Evolutionary conservation across 1,139 yeast species (phyloP), one percentile per base, ranked within the genome.

Genomic region (Ogataea hybrid): DNA sequence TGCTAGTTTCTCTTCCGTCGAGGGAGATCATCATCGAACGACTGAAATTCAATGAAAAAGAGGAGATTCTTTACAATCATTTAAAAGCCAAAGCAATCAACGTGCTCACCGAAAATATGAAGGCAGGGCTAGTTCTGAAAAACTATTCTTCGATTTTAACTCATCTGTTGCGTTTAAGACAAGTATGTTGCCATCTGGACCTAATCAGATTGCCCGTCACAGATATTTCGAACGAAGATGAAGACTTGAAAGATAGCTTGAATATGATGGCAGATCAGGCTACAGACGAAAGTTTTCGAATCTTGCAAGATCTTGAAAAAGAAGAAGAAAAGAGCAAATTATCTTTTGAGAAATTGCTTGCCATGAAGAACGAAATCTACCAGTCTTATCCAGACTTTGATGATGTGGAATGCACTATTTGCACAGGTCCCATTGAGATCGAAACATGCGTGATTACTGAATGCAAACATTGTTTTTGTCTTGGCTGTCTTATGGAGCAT

Each of bases 151-250:
- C 86, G 32, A 87, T 92, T 50, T 67, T 92, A 50, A 84, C 94
- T 2, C 95, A 87, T 57, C 84, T 92, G 46, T 64, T 90, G 48
- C 71, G 97, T 43, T 69, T 92, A 33, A 71, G 97, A 43, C 97
- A 92, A 60, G 78, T 85, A 0, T 92, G 97, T 59, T 88, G 96
- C 58, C 97, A 92, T 59, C 75, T 84, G 14, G 77, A 77, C 41
- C 65, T 87, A 44, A 75, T 85, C 3, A 77, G 77, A 5, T 59
- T 68, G 4, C 57, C 70, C 3, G 51, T 54, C 10, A 50, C 46
- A 2, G 59, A 54, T 11, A 68, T 64, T 3, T 46, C 62, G 34
- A 70, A n/a, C n/a, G n/a, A n/a, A n/a, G n/a, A n/a, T n/a, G n/a
- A n/a, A n/a, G n/a, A n/a, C n/a, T n/a, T n/a, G n/a, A n/a, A n/a